Evolutionary conservation across 163 green algal genomes (phyloP), one percentile per base, ranked within the genome.

Genomic region (Chlamydomonas reinhardtii): DNA sequence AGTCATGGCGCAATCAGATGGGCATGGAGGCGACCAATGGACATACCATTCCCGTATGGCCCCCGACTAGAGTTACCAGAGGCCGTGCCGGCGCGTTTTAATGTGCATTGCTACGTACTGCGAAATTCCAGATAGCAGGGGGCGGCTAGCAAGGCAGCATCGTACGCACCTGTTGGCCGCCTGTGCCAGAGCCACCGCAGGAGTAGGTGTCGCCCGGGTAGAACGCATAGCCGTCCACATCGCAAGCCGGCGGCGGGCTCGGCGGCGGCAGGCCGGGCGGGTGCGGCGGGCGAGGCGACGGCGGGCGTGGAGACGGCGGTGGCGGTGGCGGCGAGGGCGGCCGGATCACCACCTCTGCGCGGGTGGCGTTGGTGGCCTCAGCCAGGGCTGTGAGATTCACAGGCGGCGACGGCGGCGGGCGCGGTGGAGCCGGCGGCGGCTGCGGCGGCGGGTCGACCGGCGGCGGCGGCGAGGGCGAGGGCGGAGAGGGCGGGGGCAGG

Each of bases 221-320:
- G 31, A 84, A 84, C 22, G n/a, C 43, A 29, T 84, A 84, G 39
- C 76, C 76, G 19, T 66, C 59, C 2, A 66, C 59, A 22, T n/a
- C 8, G 59, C 59, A 66, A 22, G 22, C 59, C 11, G 25, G 24
- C 24, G 59, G 59, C 25, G 59, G 25, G 24, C 2, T 29, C 9
- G 59, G 59, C 17, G 59, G 59, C 2, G 59, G 24, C 24, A 16
- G 59, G 19, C 19, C 4, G 4, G 59, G 59, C 59, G 59, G 59
- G 11, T 14, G 59, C 25, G 59, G 25, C 12, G 59, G 59, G 4
- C 24, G 59, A 2, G 59, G 59, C 25, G 59, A 29, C 9, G 59
- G 59, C 24, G 24, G 22, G 19, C 1, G 59, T 2, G 59, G 59
- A 2, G 59, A 66, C 9, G 59, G 59, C 24, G 59, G 22, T 22